These are phyloP conservation scores for Sutorius eximius DNA, from an alignment of 1,284 basidiomycete species.

Conservation along the genomic window DNA sequence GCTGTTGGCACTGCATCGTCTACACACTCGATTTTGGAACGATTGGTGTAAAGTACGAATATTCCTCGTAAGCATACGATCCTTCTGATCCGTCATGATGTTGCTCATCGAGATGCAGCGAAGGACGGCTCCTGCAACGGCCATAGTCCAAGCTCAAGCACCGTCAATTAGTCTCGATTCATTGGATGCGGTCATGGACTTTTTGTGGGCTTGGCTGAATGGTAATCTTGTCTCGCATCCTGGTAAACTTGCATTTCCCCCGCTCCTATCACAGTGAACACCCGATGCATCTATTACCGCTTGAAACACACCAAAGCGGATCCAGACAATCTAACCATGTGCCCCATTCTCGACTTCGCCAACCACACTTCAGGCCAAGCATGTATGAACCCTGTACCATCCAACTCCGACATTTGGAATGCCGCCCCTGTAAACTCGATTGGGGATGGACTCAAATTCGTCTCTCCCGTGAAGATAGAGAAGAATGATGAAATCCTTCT, in stretches of 20 bases:
- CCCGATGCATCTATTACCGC: conserved; percentile 78
- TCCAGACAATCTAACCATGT: conserved; percentile 78
- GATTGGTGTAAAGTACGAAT: conserved; percentile 56
- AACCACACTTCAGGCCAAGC: conserved; percentile 60
- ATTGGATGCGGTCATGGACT: conserved; percentile 28
- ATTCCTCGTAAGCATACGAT: conserved; percentile 45
- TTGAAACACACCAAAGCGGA: conserved; percentile 54
- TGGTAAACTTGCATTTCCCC: conserved; percentile 11
- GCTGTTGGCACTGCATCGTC: conserved; percentile 43
- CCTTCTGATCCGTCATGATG: neutral
- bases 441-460: conserved; percentile 52
- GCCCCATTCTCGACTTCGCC: conserved; percentile 84
- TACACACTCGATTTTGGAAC: conserved; percentile 52
- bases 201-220: conserved; percentile 87
- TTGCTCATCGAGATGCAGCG: conserved; percentile 9
- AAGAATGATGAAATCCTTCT: conserved; percentile 67
- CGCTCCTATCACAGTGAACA: conserved; percentile 66
- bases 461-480: conserved; percentile 48
- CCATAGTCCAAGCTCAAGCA: neutral
- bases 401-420: conserved; percentile 40
- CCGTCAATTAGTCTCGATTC: conserved; percentile 16
- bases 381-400: conserved; percentile 44
- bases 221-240: conserved; percentile 44
- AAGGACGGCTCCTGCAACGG: conserved; percentile 5
- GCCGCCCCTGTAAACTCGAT: conserved; percentile 38